phyloP scores from a whole-genome alignment of 169 alveolate species.

The Amoebophrya sp. region DNA sequence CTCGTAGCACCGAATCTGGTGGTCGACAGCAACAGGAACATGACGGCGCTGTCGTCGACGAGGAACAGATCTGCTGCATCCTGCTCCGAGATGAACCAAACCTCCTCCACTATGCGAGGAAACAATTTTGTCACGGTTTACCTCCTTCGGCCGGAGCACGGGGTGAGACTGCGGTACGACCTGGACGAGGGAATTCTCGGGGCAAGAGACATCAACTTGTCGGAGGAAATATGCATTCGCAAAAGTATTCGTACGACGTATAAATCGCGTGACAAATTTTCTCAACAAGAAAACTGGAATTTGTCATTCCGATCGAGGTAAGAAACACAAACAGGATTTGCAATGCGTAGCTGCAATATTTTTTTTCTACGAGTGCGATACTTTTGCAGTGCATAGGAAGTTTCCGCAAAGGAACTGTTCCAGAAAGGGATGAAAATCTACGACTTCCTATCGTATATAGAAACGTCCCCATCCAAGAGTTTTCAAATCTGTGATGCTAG shows the following conservation, averaged over 20 bases:
- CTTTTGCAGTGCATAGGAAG: too few species aligned
- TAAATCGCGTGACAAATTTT: too few species aligned
- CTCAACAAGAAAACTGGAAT: too few species aligned
- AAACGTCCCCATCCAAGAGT: too few species aligned
- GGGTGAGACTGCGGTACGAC: neutral
- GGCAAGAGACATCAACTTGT: neutral
- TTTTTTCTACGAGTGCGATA: neutral
- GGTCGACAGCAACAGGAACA: neutral
- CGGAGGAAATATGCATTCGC: neutral
- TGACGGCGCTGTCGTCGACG: neutral
- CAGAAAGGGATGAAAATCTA: too few species aligned
- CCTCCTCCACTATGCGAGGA: neutral
- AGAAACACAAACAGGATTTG: too few species aligned
- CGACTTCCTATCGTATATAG: too few species aligned
- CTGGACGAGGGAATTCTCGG: neutral
- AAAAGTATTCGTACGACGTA: too few species aligned
- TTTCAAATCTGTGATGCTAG: too few species aligned
- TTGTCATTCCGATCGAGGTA: too few species aligned
- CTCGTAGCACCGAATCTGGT: neutral
- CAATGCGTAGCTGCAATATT: neutral
- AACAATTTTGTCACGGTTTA: neutral
- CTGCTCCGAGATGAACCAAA: neutral
- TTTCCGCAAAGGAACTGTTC: too few species aligned
- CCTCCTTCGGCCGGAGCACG: neutral
- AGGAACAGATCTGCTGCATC: neutral